Percentiles rank a stretch among this genome's conserved stretches.
Conservation (phyloP, 2,329 filamentous ascomycete genomes). For the Ceratocystiopsis sp. region DNA sequence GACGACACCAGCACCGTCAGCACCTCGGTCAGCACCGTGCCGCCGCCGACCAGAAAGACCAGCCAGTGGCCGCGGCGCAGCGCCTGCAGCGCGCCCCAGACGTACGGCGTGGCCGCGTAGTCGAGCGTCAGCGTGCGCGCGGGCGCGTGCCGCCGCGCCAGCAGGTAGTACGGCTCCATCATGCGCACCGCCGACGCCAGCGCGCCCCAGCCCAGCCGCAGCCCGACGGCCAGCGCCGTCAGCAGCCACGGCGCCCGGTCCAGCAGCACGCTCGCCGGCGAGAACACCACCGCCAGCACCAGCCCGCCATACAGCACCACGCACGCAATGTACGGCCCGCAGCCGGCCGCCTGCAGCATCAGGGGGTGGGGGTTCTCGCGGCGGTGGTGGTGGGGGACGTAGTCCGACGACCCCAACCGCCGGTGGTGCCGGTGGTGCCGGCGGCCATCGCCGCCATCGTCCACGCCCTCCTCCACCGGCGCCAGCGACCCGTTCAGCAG, state of each 20-base stretch:
- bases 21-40: conserved; percentile 56
- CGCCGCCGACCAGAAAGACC: conserved; percentile 51
- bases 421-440: too few relatives aligned
- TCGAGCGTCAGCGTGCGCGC: conserved; percentile 51
- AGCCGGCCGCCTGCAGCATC: conserved; percentile 45
- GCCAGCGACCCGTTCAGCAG: conserved; percentile 55
- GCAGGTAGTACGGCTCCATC: conserved; percentile 58
- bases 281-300: conserved; percentile 47
- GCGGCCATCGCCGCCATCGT: too few relatives aligned
- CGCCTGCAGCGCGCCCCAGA: conserved; percentile 48
- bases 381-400: too few relatives aligned
- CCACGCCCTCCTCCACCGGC: conserved; percentile 41
- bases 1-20: conserved; percentile 52
- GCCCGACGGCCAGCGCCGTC: conserved; percentile 45
- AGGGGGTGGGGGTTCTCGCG: conserved; percentile 46
- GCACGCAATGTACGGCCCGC: conserved; percentile 41
- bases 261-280: conserved; percentile 33
- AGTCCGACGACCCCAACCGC: too few relatives aligned
- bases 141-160: conserved; percentile 47
- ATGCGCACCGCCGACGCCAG: conserved; percentile 53
- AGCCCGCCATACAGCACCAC: conserved; percentile 38
- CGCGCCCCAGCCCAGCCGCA: conserved; percentile 53
- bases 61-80: conserved; percentile 46
- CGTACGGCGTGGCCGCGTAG: conserved; percentile 56
- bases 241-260: conserved; percentile 48